These are phyloP conservation scores for Pelargonium cotyledonis DNA, from an alignment of 441 rosid species.

Conservation along the genomic window DNA sequence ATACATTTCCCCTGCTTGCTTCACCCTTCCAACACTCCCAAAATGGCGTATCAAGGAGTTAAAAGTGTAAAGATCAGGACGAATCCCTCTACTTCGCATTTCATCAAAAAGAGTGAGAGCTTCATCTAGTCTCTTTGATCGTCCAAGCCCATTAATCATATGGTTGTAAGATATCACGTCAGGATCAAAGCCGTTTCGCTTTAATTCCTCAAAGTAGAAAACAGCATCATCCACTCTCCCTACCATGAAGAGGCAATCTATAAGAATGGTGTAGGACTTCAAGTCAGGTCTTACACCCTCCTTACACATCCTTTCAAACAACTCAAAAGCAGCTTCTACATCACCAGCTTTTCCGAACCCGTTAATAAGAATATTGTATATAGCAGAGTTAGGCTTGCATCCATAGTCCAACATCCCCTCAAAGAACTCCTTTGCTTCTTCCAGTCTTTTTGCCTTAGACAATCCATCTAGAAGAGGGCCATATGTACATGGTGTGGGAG, in stretches of 20 bases:
- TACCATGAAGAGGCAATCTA: conserved; percentile 56
- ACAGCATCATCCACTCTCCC: conserved; percentile 79
- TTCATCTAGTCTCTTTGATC: conserved; percentile 56
- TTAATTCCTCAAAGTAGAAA: conserved; percentile 56
- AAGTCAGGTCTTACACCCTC: conserved; percentile 86
- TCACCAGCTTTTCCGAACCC: conserved; percentile 80
- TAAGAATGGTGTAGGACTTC: conserved; percentile 73
- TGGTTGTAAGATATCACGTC: conserved; percentile 71
- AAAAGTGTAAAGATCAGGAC: conserved; percentile 79
- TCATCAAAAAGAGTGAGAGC: conserved; percentile 61
- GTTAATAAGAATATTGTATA: conserved; percentile 78
- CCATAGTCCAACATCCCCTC: conserved; percentile 72
- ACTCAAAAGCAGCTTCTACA: conserved; percentile 53
- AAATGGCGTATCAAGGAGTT: conserved; percentile 69
- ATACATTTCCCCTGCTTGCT: conserved; percentile 55
- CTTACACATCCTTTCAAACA: conserved; percentile 62
- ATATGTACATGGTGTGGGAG: conserved; percentile 75
- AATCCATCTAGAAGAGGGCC: conserved; percentile 86
- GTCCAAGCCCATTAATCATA: conserved; percentile 77
- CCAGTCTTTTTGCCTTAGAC: conserved; percentile 51
- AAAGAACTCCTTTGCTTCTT: conserved; percentile 62
- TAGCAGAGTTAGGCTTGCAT: conserved; percentile 76
- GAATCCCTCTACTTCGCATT: conserved; percentile 53
- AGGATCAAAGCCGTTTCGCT: conserved; percentile 54
- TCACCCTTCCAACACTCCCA: conserved; percentile 63